Conservation (phyloP, 495 filamentous ascomycete species). For the Penicillium macrosclerotiorum region DNA sequence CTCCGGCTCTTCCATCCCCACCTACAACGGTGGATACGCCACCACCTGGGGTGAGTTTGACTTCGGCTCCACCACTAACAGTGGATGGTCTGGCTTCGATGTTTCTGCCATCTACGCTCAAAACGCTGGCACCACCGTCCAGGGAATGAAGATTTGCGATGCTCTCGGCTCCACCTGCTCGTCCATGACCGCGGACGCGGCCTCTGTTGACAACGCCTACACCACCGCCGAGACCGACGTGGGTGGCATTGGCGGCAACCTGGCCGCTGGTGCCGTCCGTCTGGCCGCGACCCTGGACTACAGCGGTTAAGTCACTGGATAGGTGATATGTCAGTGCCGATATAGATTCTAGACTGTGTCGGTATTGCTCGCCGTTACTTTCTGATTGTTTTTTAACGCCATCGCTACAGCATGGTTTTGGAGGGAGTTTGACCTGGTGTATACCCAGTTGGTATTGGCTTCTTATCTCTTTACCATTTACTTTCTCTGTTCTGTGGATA, state of each 20-base stretch:
- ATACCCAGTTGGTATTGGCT: slow-evolving; percentile 20
- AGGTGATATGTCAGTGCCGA: slow-evolving; percentile 1
- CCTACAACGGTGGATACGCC: slow-evolving; percentile 32
- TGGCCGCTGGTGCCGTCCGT: slow-evolving; percentile 27
- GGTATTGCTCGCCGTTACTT: too few species aligned
- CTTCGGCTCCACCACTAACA: slow-evolving; percentile 34
- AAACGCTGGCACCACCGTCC: slow-evolving; percentile 28
- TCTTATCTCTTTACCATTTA: slow-evolving; percentile 5
- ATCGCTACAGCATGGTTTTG: slow-evolving; percentile 5
- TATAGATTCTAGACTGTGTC: slow-evolving; percentile 4
- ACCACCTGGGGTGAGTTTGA: slow-evolving; percentile 48
- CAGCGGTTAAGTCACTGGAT: slow-evolving; percentile 22
- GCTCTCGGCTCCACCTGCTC: slow-evolving; percentile 27
- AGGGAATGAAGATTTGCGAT: slow-evolving; percentile 39
- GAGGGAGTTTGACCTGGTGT: slow-evolving; percentile 5
- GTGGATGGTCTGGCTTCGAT: slow-evolving; percentile 42
- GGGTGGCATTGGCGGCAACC: slow-evolving; percentile 42
- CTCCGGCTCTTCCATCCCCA: slow-evolving; percentile 31
- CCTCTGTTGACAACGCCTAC: slow-evolving; percentile 36
- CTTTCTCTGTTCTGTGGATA: slow-evolving; percentile 20
- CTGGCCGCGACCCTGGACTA: slow-evolving; percentile 31
- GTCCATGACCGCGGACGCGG: slow-evolving; percentile 27
- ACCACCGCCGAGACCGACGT: slow-evolving; percentile 29
- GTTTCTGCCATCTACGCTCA: slow-evolving; percentile 40
- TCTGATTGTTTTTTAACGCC: background rate